Base-by-base conservation (phyloP, 2,329 filamentous ascomycete species). In the Aspergillus caelatus region DNA sequence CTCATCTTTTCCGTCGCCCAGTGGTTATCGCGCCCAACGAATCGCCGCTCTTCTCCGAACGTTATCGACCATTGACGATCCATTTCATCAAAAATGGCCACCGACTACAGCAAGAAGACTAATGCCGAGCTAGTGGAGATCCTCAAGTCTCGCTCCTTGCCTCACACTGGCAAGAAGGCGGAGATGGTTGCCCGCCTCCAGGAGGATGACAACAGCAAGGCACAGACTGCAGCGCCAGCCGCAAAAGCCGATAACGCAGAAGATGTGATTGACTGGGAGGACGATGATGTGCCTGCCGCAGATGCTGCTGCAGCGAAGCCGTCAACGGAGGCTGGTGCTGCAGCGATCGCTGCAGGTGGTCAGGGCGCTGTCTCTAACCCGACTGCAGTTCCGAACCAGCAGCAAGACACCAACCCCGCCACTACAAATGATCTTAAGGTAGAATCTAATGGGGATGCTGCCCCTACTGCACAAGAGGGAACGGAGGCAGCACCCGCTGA, bases 101-200 rank as follows among this genome's bases (percentile, higher is more conserved):
- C 77, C 63, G 81, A 83, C 64, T 84, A 84, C 75, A 74, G 75
- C 65, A 83, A 82, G 68, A 82, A 83, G 72, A 84, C 81, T 58
- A 82, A 82, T 60, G 80, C 79, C 21, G 81, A 84, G 65, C 73
- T 84, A 48, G 74, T 81, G 63, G 82, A 83, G 66, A 80, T 84
- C 43, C 79, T 84, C 63, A 84, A 83, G 69, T 73, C 78, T 26
- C 81, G 82, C 46, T 78, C 74, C n/a, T 75, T 84, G 45, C 75
- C 80, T 8, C 78, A 81, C 69, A 80, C 78, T 2, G 82, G 82
- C 62, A 83, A 83, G 67, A 84, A 84, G 69, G 82, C 81, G 23
- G 82, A 84, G 6, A 74, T 84, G 61, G 75, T 84, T 50, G 78
- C 80, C 54, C 80, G 82, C 61, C 73, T 84, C 50, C 76, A 80